phyloP scores from a whole-genome alignment of 2,329 filamentous ascomycete species.

The Xylaria sp. region DNA sequence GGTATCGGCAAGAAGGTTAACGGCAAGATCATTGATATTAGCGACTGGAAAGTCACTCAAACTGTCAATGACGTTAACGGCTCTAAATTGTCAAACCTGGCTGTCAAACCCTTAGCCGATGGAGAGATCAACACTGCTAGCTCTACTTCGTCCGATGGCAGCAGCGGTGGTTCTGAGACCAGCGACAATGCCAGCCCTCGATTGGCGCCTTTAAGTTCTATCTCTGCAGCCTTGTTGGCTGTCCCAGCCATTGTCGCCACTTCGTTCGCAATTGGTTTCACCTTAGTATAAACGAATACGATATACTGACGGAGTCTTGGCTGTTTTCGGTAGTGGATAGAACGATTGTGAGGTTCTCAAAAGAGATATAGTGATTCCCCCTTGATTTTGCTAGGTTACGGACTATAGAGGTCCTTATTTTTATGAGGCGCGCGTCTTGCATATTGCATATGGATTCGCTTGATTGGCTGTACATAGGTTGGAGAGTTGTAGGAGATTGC shows the following conservation, averaged over 20 bases:
- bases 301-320: slow-evolving; percentile 21
- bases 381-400: slow-evolving; percentile 34
- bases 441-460: slow-evolving; percentile 36
- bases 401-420: slow-evolving; percentile 29
- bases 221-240: slow-evolving; percentile 31
- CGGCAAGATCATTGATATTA: slow-evolving; percentile 76
- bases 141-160: slow-evolving; percentile 15
- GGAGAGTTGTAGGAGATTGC: slow-evolving; percentile 27
- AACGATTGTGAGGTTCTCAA: slow-evolving; percentile 37
- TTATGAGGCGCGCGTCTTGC: slow-evolving; percentile 31
- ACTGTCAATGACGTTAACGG: slow-evolving; percentile 56
- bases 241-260: slow-evolving; percentile 38
- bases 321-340: slow-evolving; percentile 36
- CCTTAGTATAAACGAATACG: slow-evolving; percentile 31
- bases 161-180: slow-evolving; percentile 12
- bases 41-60: slow-evolving; percentile 68
- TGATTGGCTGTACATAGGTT: slow-evolving; percentile 37
- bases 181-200: slow-evolving; percentile 36
- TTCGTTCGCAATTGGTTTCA: slow-evolving; percentile 37
- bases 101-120: slow-evolving; percentile 53
- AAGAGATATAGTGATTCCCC: slow-evolving; percentile 37
- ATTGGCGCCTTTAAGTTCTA: slow-evolving; percentile 30
- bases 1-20: slow-evolving; percentile 74
- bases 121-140: slow-evolving; percentile 41
- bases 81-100: slow-evolving; percentile 57